phyloP scores from a whole-genome alignment of 306 rosid species.

The Quercus engelmannii region DNA sequence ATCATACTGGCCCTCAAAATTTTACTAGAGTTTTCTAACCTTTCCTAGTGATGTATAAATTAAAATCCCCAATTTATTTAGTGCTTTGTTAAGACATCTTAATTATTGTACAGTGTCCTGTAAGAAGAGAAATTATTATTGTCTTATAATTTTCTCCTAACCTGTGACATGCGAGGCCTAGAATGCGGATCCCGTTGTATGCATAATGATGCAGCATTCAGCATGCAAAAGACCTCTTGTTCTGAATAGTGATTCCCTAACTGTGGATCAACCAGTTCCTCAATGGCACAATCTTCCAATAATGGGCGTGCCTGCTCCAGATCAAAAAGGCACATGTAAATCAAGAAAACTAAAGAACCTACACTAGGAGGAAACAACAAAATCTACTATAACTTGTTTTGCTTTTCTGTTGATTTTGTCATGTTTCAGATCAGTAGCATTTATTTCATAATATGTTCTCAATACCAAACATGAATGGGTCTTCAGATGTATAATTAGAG shows the following conservation, averaged over 20 bases:
- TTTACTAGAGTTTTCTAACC: too few species aligned
- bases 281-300: conserved; percentile 72
- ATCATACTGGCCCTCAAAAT: not conserved
- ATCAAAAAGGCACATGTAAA: conserved; percentile 10
- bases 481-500: not conserved
- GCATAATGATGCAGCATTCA: conserved; percentile 91
- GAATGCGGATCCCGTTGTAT: conserved; percentile 83
- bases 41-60: too few species aligned
- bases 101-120: too few species aligned
- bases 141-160: conserved; percentile 15
- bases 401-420: not conserved
- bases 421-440: conserved; percentile 2
- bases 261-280: conserved; percentile 87
- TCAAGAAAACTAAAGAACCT: conserved; percentile 3
- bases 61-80: too few species aligned
- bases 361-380: not conserved
- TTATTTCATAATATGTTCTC: conserved; percentile 7
- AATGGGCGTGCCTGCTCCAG: conserved; percentile 80
- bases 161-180: conserved; percentile 99
- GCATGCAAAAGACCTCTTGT: conserved; percentile 84
- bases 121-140: not conserved
- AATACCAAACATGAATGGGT: not conserved
- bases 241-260: conserved; percentile 62
- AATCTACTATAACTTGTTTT: not conserved
- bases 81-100: too few species aligned